These are phyloP conservation scores for Arachnopeziza araneosa DNA, from an alignment of 2,329 filamentous ascomycete species.

Conservation along the genomic window DNA sequence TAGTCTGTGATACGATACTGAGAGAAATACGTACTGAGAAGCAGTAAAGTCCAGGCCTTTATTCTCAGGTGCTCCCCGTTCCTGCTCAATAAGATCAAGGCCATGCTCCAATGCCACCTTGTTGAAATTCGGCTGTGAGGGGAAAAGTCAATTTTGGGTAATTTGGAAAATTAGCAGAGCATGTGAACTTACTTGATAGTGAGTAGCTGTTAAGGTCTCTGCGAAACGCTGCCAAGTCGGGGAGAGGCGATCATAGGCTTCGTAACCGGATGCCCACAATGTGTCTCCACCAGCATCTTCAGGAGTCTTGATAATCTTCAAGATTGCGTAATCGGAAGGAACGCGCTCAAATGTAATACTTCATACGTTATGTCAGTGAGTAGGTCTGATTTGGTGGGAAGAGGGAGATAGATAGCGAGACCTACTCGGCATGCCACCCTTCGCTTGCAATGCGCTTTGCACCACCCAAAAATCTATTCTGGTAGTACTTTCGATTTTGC, in stretches of 20 bases:
- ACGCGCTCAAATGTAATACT: slow-evolving; percentile 45
- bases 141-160: not conserved
- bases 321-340: slow-evolving; percentile 47
- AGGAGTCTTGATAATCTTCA: slow-evolving; percentile 43
- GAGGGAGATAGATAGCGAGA: not conserved
- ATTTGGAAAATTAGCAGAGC: too few species aligned
- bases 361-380: slow-evolving; percentile 31
- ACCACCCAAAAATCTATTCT: slow-evolving; percentile 42
- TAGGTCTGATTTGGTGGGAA: slow-evolving; percentile 14
- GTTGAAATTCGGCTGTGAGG: slow-evolving; percentile 14
- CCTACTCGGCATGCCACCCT: slow-evolving; percentile 44
- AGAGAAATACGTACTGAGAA: slow-evolving; percentile 31
- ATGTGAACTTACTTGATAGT: slow-evolving; percentile 12
- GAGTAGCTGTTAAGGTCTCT: slow-evolving; percentile 15
- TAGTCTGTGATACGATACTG: not conserved
- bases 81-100: slow-evolving; percentile 36
- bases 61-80: slow-evolving; percentile 40
- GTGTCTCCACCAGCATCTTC: slow-evolving; percentile 38
- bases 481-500: slow-evolving; percentile 30
- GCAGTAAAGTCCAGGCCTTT: slow-evolving; percentile 30
- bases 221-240: slow-evolving; percentile 25
- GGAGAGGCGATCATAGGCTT: slow-evolving; percentile 51
- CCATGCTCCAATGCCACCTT: slow-evolving; percentile 14
- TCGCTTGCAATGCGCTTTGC: slow-evolving; percentile 42
- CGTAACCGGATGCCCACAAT: slow-evolving; percentile 45